Evolutionary conservation across 73 alveolate species (phyloP), one percentile per base, ranked within the genome.

Genomic region (Paramecium caudatum): DNA sequence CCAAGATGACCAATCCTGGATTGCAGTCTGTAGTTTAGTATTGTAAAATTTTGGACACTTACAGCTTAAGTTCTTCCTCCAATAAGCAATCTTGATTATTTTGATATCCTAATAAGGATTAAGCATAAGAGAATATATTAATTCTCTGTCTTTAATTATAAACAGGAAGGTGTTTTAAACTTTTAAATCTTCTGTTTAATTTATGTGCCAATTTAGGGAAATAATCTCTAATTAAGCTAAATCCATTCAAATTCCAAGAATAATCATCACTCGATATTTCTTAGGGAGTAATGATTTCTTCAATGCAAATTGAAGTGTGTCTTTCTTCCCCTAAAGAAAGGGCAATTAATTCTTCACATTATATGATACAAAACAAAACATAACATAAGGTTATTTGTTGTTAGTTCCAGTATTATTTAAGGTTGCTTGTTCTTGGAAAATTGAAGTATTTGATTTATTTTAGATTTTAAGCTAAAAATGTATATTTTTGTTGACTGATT

Each of bases 301-400:
- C 80, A 55, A 27, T 10, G n/a, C 30, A 55, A 23, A 19, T 55
- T 55, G 30, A 4, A 23, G 43, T 23, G 17, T 16, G 10, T 27
- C 17, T 0, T 55, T 55, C 2, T 55, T 55, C 80, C 12, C 80
- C 80, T 55, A 55, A 55, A 1, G 43, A 6, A 55, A 55, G 23
- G 30, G 80, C 80, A 23, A 55, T 55, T 55, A 55, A 55, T 55
- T 55, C 80, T 55, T 55, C 80, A 12, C 80, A 55, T 55, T 55
- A 55, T 27, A 55, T 55, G 17, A 55, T 55, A 43, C 80, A 55
- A 55, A 27, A 55, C 8, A 55, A 21, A 27, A 55, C 30, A 23
- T 27, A 55, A 5, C 80, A 55, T 23, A 55, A 55, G 16, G 8
- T 55, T 17, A 55, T 4, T 55, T 55, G 43, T 55, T 55, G 30